Evolutionary conservation across 1,139 yeast genomes (phyloP).

Genomic region (Saccharomycopsis phalli): DNA sequence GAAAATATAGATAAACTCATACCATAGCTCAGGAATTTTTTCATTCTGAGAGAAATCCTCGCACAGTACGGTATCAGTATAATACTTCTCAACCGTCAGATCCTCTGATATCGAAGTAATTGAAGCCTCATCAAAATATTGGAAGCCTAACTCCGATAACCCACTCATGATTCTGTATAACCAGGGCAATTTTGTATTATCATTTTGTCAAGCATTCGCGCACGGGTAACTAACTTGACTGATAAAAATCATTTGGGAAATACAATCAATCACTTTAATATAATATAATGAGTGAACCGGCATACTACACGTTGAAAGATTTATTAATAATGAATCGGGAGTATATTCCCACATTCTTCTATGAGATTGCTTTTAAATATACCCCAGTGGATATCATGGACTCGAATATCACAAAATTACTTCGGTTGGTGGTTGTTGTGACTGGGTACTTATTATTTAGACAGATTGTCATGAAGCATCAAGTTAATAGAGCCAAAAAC

Average conservation of each 20-base stretch:
- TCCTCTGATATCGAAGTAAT: background rate
- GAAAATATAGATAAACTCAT: slow-evolving; percentile 24
- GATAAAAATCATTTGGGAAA: too few relatives aligned
- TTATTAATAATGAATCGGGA: slow-evolving; percentile 5
- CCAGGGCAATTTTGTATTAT: too few relatives aligned
- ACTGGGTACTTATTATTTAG: slow-evolving; percentile 20
- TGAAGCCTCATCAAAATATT: background rate
- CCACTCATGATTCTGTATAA: too few relatives aligned
- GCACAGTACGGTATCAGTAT: background rate
- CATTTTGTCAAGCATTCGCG: too few relatives aligned
- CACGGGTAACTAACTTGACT: too few relatives aligned
- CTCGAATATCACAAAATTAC: slow-evolving; percentile 10
- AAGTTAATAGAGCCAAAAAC: slow-evolving; percentile 10
- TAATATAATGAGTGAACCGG: too few relatives aligned
- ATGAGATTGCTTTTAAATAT: slow-evolving; percentile 4
- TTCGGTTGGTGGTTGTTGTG: slow-evolving; percentile 13
- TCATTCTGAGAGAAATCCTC: slow-evolving; percentile 4
- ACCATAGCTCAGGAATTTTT: slow-evolving; percentile 22
- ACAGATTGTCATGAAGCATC: slow-evolving; percentile 14
- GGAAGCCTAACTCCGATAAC: background rate
- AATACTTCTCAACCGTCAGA: background rate
- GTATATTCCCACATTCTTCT: slow-evolving; percentile 16
- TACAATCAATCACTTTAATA: too few relatives aligned
- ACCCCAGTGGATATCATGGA: slow-evolving; percentile 17
- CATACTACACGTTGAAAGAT: slow-evolving; percentile 10